Conservation (phyloP, 1,284 basidiomycete genomes). For the Mycena sp. region DNA sequence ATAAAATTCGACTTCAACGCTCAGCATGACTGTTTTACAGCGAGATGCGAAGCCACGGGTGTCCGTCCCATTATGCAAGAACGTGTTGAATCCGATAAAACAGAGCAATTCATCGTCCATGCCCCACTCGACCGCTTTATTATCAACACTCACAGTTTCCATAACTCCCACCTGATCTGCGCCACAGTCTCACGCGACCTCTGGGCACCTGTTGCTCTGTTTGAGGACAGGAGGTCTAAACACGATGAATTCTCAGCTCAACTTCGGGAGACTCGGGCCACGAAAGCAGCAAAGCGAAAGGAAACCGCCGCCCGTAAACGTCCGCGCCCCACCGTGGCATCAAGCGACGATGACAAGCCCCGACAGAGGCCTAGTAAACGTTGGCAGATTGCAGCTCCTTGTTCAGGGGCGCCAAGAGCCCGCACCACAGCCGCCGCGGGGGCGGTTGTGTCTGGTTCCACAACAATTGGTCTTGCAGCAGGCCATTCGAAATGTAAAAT, state of each 20-base stretch:
- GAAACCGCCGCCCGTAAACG: neutral
- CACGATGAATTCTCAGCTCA: slow-evolving; percentile 4
- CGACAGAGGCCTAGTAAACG: slow-evolving; percentile 3
- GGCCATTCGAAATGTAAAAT: no score
- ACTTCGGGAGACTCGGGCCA: slow-evolving; percentile 2
- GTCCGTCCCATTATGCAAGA: slow-evolving; percentile 3
- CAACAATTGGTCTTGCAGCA: no score
- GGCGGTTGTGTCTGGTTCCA: no score
- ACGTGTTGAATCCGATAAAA: slow-evolving; percentile 3
- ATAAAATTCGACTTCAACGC: no score
- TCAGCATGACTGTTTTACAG: no score
- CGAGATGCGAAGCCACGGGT: no score
- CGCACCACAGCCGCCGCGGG: neutral
- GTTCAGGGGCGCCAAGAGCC: neutral
- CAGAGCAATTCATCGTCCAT: slow-evolving; percentile 2
- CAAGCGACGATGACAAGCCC: neutral
- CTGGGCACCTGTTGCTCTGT: no score
- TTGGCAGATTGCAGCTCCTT: neutral
- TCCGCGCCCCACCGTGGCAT: neutral
- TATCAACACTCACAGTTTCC: no score
- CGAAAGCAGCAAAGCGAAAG: neutral
- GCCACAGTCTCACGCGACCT: no score
- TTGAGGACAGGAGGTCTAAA: slow-evolving; percentile 3
- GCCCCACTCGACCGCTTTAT: no score
- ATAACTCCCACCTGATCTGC: no score